Evolutionary conservation across 2,329 filamentous ascomycete species (phyloP).

Genomic region (Aspergillus pseudotamarii): DNA sequence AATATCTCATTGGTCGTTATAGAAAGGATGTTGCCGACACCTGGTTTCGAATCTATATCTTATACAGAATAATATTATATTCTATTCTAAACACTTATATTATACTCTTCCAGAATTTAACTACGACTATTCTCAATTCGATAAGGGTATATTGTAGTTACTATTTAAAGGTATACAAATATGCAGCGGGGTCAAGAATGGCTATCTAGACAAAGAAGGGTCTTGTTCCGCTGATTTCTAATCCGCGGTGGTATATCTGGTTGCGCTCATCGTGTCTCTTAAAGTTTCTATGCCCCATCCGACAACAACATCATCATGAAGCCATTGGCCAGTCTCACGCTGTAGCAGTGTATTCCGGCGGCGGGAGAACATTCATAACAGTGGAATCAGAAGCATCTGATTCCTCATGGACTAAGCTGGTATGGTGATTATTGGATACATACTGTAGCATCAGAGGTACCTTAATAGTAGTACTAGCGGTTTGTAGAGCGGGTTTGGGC

Average conservation of each 20-base stretch:
- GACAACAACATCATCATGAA: neutral
- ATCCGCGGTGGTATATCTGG: neutral
- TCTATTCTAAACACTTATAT: no score
- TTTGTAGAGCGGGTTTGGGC: neutral
- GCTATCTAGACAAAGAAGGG: neutral
- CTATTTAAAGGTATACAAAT: no score
- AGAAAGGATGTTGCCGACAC: no score
- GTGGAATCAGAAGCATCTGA: neutral
- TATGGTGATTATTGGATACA: neutral
- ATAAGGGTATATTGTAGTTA: no score
- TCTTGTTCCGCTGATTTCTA: neutral
- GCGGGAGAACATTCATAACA: neutral
- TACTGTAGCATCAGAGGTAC: neutral
- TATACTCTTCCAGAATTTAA: no score
- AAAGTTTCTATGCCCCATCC: accelerated
- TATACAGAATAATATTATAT: no score
- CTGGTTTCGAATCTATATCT: no score
- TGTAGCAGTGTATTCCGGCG: neutral
- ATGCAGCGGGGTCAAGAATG: neutral
- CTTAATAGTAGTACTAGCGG: neutral
- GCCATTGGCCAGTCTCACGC: neutral
- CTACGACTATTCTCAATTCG: no score
- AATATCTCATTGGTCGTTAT: no score
- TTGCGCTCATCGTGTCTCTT: neutral
- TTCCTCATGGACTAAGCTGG: neutral